Base-by-base conservation (phyloP, 768 basidiomycete genomes). In the Boletales sp. region DNA sequence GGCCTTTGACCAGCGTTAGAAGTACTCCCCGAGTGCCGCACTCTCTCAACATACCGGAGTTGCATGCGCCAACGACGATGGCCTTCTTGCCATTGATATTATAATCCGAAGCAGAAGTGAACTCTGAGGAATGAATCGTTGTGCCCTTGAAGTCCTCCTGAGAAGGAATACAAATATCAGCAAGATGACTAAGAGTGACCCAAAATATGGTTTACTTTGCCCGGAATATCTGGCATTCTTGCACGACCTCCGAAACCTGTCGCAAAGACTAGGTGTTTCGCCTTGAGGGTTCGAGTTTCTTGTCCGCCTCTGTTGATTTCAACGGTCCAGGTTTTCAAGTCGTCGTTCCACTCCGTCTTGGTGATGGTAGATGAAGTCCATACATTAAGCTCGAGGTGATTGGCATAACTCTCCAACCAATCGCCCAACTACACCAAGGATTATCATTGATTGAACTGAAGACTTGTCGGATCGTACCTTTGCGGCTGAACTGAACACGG, bases 11-110 rank as follows among this genome's bases (percentile, higher is more conserved):
- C 12, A 18, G 40, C 52, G 53, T 62, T 27, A 51, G 51, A 50
- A 21, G 47, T 53, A 27, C 4, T 17, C 9, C 24, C 36, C 6
- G 9, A 18, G 4, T 13, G 29, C 36, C 30, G 18, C 29, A 9
- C 5, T 27, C 4, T 27, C 24, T 27, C 21, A 17, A 55, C 64
- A n/a, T 58, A 78, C 77, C 77, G 17, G 84, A 83, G 44, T 79
- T 84, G 38, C 81, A 80, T 15, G 84, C 77, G 12, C 86, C 85
- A 3, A 88, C 70, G n/a, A 87, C 72, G 1, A 86, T 70, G 5
- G 78, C 83, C 56, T 80, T 84, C 70, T 86, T 86, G 7, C 83
- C 83, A 7, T 66, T 7, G 7, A 27, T 27, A 27, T 27, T 51
- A 54, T 79, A 76, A 30, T 76, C 77, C 2, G 65, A 53, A 0